Evolutionary conservation across 352 stramenopile species (phyloP), one percentile per base, ranked within the genome.

Genomic region (Elongisporangium prolatum): DNA sequence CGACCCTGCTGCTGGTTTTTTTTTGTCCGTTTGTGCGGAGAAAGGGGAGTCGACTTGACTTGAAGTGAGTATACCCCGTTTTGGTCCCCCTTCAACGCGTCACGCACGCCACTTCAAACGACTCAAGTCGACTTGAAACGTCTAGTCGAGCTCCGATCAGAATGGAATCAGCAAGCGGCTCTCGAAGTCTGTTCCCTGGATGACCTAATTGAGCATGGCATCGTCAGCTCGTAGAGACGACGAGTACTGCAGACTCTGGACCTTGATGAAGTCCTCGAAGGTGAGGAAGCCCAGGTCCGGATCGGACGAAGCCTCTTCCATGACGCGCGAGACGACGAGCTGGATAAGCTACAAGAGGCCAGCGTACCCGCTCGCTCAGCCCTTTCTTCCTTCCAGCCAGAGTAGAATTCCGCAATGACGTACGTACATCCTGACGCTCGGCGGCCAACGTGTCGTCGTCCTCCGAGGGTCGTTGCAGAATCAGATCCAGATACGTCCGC

Each of bases 231-330:
- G 21, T 62, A 52, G 25, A 48, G 48, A 20, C 51, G 21, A 13
- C 8, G 61, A 38, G 7, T n/a, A n/a, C n/a, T n/a, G n/a, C n/a
- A n/a, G 6, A 3, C 4, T 14, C 59, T 57, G 59, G 52, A 76
- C 79, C 68, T 86, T 89, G 59, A 81, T 63, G 59, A 89, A 86
- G 51, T 86, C 76, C 47, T 86, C 74, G 50, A 71, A 89, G n/a
- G 54, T 25, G 24, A 89, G 67, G 20, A 77, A 78, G 40, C 85
- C 72, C 48, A 63, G 50, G 7, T 58, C 57, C n/a, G 78, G 65
- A 17, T 77, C 70, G 3, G 79, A 86, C 18, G 74, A 74, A 18
- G 76, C 65, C 49, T 89, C 79, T n/a, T 71, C 69, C 61, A 89
- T 60, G 9, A 89, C 65, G 13, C 72, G 70, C 24, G 63, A 67